Percentiles rank a stretch among this genome's conserved stretches.
Conservation (phyloP, 1,284 basidiomycete genomes). For the Marasmius oreades region DNA sequence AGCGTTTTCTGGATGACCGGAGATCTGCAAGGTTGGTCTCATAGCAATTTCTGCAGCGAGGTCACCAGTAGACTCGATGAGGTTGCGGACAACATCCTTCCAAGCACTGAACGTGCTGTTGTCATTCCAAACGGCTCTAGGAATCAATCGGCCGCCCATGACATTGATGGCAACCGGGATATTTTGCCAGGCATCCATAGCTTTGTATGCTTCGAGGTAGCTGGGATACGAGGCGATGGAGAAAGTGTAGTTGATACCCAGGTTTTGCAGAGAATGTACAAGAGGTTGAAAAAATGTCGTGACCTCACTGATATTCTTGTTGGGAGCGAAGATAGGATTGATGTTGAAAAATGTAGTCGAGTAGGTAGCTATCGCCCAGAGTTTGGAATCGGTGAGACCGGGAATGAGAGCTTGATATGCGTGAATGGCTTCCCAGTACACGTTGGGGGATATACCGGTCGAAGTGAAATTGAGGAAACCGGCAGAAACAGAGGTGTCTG, state of each 20-base stretch:
- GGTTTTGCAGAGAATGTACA: background rate
- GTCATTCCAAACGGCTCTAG: background rate
- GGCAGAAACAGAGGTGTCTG: conserved; percentile 12
- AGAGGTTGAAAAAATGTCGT: background rate
- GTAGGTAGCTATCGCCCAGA: background rate
- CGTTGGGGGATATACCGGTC: conserved; percentile 7
- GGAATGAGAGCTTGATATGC: conserved; percentile 10
- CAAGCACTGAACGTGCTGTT: background rate
- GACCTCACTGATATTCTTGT: background rate
- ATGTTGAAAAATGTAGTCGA: background rate
- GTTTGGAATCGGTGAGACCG: conserved; percentile 1
- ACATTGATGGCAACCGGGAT: background rate
- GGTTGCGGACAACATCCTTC: background rate
- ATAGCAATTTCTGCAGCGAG: conserved; percentile 13
- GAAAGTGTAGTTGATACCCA: conserved; percentile 2
- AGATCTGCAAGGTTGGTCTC: conserved; percentile 11
- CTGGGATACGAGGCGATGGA: background rate
- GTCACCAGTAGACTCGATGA: conserved; percentile 12
- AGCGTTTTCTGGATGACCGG: conserved; percentile 16
- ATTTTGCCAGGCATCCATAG: background rate
- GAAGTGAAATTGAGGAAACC: conserved; percentile 12
- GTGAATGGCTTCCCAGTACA: too few species aligned
- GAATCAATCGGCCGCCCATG: background rate
- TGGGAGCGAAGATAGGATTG: background rate
- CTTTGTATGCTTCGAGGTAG: background rate